These are phyloP conservation scores for Saccharomycopsis selenospora DNA, from an alignment of 805 yeast genomes.

Conservation along the genomic window DNA sequence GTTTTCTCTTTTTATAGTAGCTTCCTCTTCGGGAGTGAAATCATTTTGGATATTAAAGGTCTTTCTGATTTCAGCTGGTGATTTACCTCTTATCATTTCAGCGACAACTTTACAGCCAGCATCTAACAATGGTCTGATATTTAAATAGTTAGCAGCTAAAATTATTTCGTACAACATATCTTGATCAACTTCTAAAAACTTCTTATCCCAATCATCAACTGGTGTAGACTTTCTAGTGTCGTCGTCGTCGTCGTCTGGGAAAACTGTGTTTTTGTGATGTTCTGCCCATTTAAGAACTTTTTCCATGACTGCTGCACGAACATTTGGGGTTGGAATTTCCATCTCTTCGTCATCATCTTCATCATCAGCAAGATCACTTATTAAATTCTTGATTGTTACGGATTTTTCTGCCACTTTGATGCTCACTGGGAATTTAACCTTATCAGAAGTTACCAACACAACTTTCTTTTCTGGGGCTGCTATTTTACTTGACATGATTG, in stretches of 20 bases:
- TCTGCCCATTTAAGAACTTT: slow-evolving; percentile 96
- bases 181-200: slow-evolving; percentile 88
- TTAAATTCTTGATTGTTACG: slow-evolving; percentile 75
- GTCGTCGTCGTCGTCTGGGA: slow-evolving; percentile 76
- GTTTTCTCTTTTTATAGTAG: slow-evolving; percentile 78
- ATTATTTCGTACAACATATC: slow-evolving; percentile 79
- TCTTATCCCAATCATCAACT: slow-evolving; percentile 92
- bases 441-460: slow-evolving; percentile 68
- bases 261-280: slow-evolving; percentile 76
- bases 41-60: slow-evolving; percentile 77
- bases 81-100: slow-evolving; percentile 73
- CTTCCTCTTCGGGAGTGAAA: slow-evolving; percentile 82
- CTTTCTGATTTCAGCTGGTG: slow-evolving; percentile 74
- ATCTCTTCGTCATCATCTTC: slow-evolving; percentile 62
- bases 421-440: slow-evolving; percentile 71
- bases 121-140: slow-evolving; percentile 66
- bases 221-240: slow-evolving; percentile 85
- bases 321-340: slow-evolving; percentile 86
- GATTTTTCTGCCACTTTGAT: slow-evolving; percentile 82
- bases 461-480: slow-evolving; percentile 25
- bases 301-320: slow-evolving; percentile 75
- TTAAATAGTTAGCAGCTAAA: slow-evolving; percentile 72
- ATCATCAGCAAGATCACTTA: slow-evolving; percentile 56
- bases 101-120: slow-evolving; percentile 80
- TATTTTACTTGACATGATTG: too few species aligned